Percentiles rank a stretch among this genome's conserved stretches.
Conservation (phyloP, 208 protist genomes). For the Trypanosoma congolense region DNA sequence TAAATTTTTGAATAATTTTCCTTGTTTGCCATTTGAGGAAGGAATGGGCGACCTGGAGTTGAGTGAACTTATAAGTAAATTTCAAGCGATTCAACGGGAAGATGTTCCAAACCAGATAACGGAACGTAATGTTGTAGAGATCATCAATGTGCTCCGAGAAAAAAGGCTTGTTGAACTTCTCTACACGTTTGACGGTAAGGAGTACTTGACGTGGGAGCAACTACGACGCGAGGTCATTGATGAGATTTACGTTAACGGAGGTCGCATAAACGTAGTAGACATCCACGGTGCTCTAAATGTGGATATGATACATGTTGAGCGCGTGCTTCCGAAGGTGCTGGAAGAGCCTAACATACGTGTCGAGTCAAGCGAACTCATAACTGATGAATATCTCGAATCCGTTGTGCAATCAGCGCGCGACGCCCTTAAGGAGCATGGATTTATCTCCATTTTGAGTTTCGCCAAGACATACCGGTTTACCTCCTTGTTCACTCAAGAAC, state of each 20-base stretch:
- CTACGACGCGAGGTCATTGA: constrained; percentile 70
- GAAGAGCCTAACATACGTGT: constrained; percentile 39
- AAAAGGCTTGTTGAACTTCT: constrained; percentile 68
- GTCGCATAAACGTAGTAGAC: constrained; percentile 71
- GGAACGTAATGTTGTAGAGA: constrained; percentile 80
- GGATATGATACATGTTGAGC: constrained; percentile 59
- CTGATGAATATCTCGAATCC: constrained; percentile 52
- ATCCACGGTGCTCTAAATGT: constrained; percentile 67
- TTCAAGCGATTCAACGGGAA: constrained; percentile 63
- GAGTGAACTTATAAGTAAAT: constrained; percentile 54
- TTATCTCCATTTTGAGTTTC: constrained; percentile 53
- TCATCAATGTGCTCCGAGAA: constrained; percentile 62
- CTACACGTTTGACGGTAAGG: constrained; percentile 76
- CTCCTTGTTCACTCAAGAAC: constrained; percentile 46
- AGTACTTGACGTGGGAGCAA: constrained; percentile 81
- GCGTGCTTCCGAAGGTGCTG: constrained; percentile 56
- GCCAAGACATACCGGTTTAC: constrained; percentile 55
- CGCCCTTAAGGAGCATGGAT: constrained; percentile 55
- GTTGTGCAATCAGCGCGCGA: constrained; percentile 45
- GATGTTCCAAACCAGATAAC: constrained; percentile 62
- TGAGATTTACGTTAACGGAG: constrained; percentile 65
- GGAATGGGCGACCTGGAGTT: constrained; percentile 49
- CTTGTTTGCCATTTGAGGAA: no score
- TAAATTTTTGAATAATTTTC: no score
- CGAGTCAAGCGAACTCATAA: constrained; percentile 67